These are phyloP conservation scores for Gloeopeniophorella convolvens DNA, from an alignment of 768 basidiomycete genomes.

Conservation along the genomic window DNA sequence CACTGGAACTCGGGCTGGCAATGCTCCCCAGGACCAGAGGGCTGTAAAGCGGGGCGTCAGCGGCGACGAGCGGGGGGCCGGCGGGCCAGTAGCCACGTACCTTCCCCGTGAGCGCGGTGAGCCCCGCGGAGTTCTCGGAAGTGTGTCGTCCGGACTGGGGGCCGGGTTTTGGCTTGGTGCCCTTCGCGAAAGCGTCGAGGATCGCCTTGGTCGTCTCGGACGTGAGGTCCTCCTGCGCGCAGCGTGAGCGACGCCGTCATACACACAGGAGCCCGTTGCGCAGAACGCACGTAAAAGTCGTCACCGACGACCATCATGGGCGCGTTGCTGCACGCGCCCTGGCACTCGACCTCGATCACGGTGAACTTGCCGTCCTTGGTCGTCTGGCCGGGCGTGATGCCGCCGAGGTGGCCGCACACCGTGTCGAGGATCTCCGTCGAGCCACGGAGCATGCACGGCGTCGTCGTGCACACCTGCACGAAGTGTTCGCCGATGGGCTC, in stretches of 20 bases:
- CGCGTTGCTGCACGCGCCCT: slow-evolving; percentile 97
- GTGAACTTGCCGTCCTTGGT: slow-evolving; percentile 96
- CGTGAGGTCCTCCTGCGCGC: slow-evolving; percentile 73
- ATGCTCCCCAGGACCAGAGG: slow-evolving; percentile 89
- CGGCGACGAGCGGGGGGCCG: slow-evolving; percentile 12
- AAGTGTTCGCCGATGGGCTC: slow-evolving; percentile 94
- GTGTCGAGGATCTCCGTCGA: slow-evolving; percentile 87
- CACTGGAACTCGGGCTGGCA: slow-evolving; percentile 83
- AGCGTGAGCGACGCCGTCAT: slow-evolving; percentile 18
- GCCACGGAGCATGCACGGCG: slow-evolving; percentile 93
- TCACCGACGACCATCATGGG: slow-evolving; percentile 96
- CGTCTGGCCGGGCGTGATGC: slow-evolving; percentile 84
- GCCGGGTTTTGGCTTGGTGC: slow-evolving; percentile 86
- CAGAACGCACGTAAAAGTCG: slow-evolving; percentile 80
- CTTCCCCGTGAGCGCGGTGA: slow-evolving; percentile 74
- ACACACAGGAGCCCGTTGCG: slow-evolving; percentile 9
- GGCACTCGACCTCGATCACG: slow-evolving; percentile 95
- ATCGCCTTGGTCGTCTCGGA: slow-evolving; percentile 69
- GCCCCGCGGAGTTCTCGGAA: slow-evolving; percentile 88
- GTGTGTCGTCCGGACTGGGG: slow-evolving; percentile 85
- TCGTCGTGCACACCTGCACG: slow-evolving; percentile 98
- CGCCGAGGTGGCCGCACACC: slow-evolving; percentile 75
- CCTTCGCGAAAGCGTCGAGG: slow-evolving; percentile 72
- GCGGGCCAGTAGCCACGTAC: slow-evolving; percentile 31
- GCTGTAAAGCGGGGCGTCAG: slow-evolving; percentile 38